These are phyloP conservation scores for Desmodesmus armatus DNA, from an alignment of 139 green algal genomes.

Conservation along the genomic window DNA sequence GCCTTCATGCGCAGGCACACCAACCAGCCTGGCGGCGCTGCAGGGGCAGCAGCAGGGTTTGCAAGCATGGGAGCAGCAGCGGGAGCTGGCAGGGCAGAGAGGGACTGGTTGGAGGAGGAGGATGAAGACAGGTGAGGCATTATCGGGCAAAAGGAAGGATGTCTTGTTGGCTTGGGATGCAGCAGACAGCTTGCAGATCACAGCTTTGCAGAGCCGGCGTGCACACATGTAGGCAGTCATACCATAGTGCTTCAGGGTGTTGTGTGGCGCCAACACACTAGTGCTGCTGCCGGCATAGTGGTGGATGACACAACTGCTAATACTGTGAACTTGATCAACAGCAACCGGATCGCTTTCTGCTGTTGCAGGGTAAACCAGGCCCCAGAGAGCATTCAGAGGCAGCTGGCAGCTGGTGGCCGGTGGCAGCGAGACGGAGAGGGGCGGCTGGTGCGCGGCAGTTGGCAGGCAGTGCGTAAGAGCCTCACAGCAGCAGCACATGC, in stretches of 20 bases:
- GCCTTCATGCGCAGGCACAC: no score
- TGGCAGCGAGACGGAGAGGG: slow-evolving; percentile 14
- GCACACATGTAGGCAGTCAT: no score
- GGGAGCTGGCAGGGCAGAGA: neutral
- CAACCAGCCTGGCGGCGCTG: neutral
- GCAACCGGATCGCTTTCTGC: no score
- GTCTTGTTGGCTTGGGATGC: slow-evolving; percentile 8
- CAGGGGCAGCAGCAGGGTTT: slow-evolving; percentile 8
- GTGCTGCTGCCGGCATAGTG: no score
- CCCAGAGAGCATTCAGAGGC: slow-evolving; percentile 11
- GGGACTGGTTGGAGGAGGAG: no score
- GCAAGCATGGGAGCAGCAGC: neutral
- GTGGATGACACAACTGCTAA: no score
- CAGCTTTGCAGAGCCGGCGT: neutral
- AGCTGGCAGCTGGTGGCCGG: neutral
- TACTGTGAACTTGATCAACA: no score
- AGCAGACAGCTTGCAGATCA: slow-evolving; percentile 29
- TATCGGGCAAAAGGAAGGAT: neutral
- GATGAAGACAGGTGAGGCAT: no score
- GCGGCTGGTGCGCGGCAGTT: neutral
- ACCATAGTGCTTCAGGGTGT: no score
- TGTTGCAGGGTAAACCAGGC: neutral
- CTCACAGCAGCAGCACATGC: neutral
- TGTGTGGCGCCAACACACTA: no score
- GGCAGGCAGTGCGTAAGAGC: neutral